These are phyloP conservation scores for Hansenula sp. DNA, from an alignment of 1,139 yeast genomes.

Conservation along the genomic window DNA sequence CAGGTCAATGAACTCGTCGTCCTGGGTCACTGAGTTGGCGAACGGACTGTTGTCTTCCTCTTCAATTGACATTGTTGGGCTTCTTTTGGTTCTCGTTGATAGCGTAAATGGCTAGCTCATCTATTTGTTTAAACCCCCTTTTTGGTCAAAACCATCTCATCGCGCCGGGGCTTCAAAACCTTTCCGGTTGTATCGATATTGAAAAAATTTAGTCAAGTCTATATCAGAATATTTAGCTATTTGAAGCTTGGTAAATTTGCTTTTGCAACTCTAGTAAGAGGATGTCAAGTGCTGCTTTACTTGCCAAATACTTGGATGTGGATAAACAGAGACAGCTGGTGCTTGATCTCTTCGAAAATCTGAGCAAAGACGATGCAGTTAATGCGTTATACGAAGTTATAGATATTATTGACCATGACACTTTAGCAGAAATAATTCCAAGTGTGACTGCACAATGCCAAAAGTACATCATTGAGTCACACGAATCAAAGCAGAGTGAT, in stretches of 20 bases:
- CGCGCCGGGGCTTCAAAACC: neutral
- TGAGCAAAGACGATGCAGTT: slow-evolving; percentile 6
- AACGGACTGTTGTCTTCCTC: slow-evolving; percentile 55
- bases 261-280: too few species aligned
- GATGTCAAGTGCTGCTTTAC: neutral
- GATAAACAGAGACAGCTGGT: slow-evolving; percentile 7
- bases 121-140: neutral
- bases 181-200: neutral
- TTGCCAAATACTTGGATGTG: slow-evolving; percentile 8
- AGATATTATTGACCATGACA: slow-evolving; percentile 5
- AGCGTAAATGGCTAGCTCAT: neutral
- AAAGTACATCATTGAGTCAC: neutral
- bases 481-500: neutral
- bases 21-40: slow-evolving; percentile 27
- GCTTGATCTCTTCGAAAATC: slow-evolving; percentile 5
- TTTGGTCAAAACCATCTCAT: slow-evolving; percentile 1
- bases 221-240: too few species aligned
- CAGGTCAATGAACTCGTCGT: slow-evolving; percentile 22
- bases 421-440: slow-evolving; percentile 4
- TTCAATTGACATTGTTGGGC: slow-evolving; percentile 12
- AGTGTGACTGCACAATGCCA: slow-evolving; percentile 2
- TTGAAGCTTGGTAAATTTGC: too few species aligned
- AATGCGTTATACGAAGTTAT: slow-evolving; percentile 10
- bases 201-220: too few species aligned
- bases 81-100: neutral